A percentile compares a stretch with the other conserved stretches of the same genome.
These are phyloP conservation scores for Emergomyces orientalis DNA, from an alignment of 2,329 filamentous ascomycete genomes.

Conservation along the genomic window DNA sequence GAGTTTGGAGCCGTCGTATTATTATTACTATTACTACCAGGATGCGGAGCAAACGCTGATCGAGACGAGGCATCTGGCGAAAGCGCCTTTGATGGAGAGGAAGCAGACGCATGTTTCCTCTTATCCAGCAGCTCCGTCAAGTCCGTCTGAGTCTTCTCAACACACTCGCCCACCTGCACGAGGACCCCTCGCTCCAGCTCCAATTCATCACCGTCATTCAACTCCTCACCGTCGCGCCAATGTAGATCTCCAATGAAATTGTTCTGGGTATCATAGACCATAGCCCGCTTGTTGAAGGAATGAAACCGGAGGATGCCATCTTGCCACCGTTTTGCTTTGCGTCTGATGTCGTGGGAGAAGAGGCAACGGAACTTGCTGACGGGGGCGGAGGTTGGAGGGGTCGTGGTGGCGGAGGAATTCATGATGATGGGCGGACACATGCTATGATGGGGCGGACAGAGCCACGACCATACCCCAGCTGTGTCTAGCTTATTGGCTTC, in stretches of 20 bases:
- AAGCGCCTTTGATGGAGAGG: constrained; percentile 20
- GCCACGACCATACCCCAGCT: background rate
- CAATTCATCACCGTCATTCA: constrained; percentile 75
- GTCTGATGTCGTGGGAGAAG: constrained; percentile 73
- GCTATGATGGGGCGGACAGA: background rate
- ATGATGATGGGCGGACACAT: background rate
- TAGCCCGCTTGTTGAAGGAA: constrained; percentile 80
- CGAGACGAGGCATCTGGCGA: constrained; percentile 21
- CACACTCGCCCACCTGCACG: constrained; percentile 68
- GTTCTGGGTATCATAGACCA: constrained; percentile 76
- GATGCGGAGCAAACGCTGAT: constrained; percentile 21
- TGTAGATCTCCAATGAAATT: constrained; percentile 80
- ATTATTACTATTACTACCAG: constrained; percentile 34
- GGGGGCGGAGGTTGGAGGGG: constrained; percentile 54
- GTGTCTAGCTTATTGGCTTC: background rate
- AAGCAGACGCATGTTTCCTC: constrained; percentile 39
- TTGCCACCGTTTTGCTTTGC: constrained; percentile 89
- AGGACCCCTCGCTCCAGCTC: constrained; percentile 66
- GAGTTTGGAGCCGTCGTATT: constrained; percentile 19
- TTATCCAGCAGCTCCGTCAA: constrained; percentile 66
- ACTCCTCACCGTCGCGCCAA: constrained; percentile 59
- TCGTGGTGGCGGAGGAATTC: constrained; percentile 22
- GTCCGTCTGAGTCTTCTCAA: constrained; percentile 68
- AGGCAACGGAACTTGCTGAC: constrained; percentile 79
- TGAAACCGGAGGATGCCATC: constrained; percentile 84